Conservation (phyloP, 768 basidiomycete species). For the Lactarius psammicola region DNA sequence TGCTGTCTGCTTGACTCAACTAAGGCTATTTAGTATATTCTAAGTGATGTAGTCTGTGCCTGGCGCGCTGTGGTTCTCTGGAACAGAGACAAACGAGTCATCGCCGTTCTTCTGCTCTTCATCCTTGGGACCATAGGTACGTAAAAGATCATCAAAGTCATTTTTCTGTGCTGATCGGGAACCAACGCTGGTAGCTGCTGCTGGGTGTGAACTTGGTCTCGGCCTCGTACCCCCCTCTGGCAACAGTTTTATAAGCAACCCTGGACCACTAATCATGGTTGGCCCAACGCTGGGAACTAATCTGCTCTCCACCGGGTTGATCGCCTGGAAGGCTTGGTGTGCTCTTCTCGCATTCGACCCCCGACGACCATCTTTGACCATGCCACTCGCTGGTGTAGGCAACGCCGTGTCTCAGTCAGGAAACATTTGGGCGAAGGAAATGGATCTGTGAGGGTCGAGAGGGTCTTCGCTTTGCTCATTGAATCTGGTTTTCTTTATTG, state of each 20-base stretch:
- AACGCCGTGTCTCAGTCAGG: background rate
- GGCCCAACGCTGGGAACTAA: background rate
- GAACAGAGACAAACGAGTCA: background rate
- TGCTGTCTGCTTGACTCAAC: too few relatives aligned
- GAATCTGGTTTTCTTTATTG: constrained; percentile 22
- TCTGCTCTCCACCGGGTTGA: constrained; percentile 5
- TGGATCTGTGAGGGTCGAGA: constrained; percentile 10
- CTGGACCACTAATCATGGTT: background rate
- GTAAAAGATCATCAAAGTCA: background rate
- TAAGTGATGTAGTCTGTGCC: background rate
- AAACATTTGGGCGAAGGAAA: constrained; percentile 2
- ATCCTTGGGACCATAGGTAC: background rate
- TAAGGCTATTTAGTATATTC: too few relatives aligned
- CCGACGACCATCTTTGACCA: background rate
- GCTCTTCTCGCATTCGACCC: background rate
- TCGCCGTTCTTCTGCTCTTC: background rate
- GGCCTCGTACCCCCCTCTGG: background rate
- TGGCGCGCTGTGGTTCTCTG: background rate
- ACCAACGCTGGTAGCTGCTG: background rate
- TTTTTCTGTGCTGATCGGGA: background rate
- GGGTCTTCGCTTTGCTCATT: constrained; percentile 16
- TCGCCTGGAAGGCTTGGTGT: constrained; percentile 1
- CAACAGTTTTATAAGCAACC: background rate
- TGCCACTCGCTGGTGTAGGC: background rate
- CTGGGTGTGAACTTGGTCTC: background rate